Evolutionary conservation across 164 flowering plant species (phyloP).

Genomic region (Vitis labrusca): DNA sequence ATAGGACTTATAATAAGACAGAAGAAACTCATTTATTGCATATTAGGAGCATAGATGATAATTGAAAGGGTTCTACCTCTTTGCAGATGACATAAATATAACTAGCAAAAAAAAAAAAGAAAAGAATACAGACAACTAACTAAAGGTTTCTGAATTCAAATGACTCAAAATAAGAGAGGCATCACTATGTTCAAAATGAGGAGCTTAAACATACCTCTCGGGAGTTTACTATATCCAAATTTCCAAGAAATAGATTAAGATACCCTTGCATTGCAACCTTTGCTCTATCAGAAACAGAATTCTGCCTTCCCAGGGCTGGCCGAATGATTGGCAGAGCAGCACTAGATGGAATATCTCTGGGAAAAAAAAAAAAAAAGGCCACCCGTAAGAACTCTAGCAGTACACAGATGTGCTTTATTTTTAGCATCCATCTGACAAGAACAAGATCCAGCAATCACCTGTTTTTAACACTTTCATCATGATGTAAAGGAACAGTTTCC

Average conservation of each 20-base stretch:
- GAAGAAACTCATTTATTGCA: too few relatives aligned
- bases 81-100: too few relatives aligned
- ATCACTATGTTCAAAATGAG: background rate
- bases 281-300: conserved; percentile 84
- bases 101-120: too few relatives aligned
- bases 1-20: too few relatives aligned
- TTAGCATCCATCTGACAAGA: conserved; percentile 2
- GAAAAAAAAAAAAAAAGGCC: conserved; percentile 41
- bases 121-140: too few relatives aligned
- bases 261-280: conserved; percentile 96
- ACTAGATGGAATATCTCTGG: conserved; percentile 98
- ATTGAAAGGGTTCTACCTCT: too few relatives aligned
- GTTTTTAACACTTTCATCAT: conserved; percentile 75
- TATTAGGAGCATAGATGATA: too few relatives aligned
- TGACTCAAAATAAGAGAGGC: background rate
- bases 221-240: conserved; percentile 87
- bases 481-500: conserved; percentile 55
- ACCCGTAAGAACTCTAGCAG: conserved; percentile 36
- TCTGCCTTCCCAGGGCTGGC: conserved; percentile 88
- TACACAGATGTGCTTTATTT: background rate
- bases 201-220: conserved; percentile 58
- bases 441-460: conserved; percentile 41
- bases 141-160: too few relatives aligned
- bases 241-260: conserved; percentile 86
- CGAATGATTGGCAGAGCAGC: conserved; percentile 92